phyloP scores from a whole-genome alignment of 2,329 filamentous ascomycete genomes.

The Mycosphaerella sp. region DNA sequence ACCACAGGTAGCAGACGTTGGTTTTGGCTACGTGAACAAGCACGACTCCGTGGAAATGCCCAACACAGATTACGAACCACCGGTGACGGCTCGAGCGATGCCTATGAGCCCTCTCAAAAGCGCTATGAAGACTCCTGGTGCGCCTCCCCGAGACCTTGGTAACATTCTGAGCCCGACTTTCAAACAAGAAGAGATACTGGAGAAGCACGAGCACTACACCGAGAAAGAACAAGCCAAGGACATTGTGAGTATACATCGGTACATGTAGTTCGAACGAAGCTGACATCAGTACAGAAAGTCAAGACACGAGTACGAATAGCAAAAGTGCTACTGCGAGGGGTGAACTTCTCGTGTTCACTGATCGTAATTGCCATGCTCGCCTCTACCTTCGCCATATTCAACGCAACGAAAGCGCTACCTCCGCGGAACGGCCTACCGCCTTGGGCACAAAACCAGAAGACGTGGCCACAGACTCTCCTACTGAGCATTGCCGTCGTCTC shows the following conservation, averaged over 20 bases:
- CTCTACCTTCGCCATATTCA: slow-evolving; percentile 87
- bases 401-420: slow-evolving; percentile 70
- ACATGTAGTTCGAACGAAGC: slow-evolving; percentile 3
- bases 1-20: slow-evolving; percentile 75
- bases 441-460: slow-evolving; percentile 72
- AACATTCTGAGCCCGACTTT: slow-evolving; percentile 91
- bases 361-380: slow-evolving; percentile 89
- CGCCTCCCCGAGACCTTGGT: slow-evolving; percentile 60
- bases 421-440: slow-evolving; percentile 72
- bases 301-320: slow-evolving; percentile 87
- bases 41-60: slow-evolving; percentile 54
- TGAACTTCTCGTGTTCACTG: slow-evolving; percentile 94
- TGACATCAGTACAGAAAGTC: slow-evolving; percentile 64
- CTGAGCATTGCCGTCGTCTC: slow-evolving; percentile 75
- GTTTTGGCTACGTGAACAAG: slow-evolving; percentile 78
- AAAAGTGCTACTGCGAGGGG: slow-evolving; percentile 88
- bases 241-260: slow-evolving; percentile 59
- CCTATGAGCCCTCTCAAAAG: slow-evolving; percentile 81
- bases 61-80: slow-evolving; percentile 40
- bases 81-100: slow-evolving; percentile 47
- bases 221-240: slow-evolving; percentile 85
- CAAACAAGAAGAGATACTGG: slow-evolving; percentile 74
- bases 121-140: slow-evolving; percentile 80
- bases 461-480: slow-evolving; percentile 85
- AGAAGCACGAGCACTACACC: slow-evolving; percentile 73